Evolutionary conservation across 2,329 filamentous ascomycete genomes (phyloP), one percentile per base, ranked within the genome.

Genomic region (Aureobasidium zeae): DNA sequence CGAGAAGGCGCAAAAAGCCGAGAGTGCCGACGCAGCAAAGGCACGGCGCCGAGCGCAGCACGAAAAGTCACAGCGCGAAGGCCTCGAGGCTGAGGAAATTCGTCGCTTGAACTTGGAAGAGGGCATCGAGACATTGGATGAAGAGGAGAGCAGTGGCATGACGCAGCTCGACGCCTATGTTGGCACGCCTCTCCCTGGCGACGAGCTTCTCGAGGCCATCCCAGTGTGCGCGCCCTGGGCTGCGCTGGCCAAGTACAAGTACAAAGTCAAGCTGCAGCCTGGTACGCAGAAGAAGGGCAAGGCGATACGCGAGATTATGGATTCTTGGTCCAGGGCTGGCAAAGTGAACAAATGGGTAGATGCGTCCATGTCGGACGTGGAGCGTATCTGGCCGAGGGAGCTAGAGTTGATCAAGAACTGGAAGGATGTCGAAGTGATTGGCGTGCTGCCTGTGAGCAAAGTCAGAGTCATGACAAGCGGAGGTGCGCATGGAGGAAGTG

Each of bases 201-300:
- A 98, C 59, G 86, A 94, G 59, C 81, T 89, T 25, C 64, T 89
- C 7, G 71, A 74, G 32, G 76, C 74, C 0, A 71, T 80, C 36
- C 74, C 77, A 1, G 67, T 81, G 5, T 78, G 75, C 44, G 77
- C 77, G 8, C 77, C 77, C 1, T 81, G 77, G 77, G 65, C 68
- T n/a, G 72, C 77, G 0, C 60, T 81, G 44, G 65, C 70, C 64
- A 76, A 75, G 45, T 84, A 83, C 65, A 95, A 95, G 65, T 96
- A 95, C 70, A 93, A 93, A 63, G 85, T 81, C 43, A 98, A 98
- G 69, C 63, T 98, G 54, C 91, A 96, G 64, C 91, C 91, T 0
- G 91, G 91, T 0, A 66, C 79, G 0, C 74, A 81, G 51, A 98
- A 96, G 72, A 94, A 94, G 67, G 89, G 91, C 8, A 96, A 95